Evolutionary conservation across 2,329 filamentous ascomycete species (phyloP).

Genomic region (Paraphaeosphaeria minitans): DNA sequence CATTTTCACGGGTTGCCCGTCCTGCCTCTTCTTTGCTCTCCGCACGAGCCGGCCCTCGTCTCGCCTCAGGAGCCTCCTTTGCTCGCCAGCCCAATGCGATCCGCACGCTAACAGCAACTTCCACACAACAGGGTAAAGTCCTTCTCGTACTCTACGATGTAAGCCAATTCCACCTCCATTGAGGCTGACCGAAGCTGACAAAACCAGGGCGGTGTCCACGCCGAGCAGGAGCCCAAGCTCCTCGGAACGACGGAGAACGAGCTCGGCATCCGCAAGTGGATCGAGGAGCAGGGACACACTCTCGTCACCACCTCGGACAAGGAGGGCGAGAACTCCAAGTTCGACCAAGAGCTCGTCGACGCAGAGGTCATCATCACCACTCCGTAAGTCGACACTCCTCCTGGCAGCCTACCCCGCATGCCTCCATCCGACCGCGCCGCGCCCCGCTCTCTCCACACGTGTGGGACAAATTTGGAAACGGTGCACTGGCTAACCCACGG

Average conservation of each 20-base stretch:
- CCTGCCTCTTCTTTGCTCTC: slow-evolving; percentile 60
- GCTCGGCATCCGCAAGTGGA: slow-evolving; percentile 95
- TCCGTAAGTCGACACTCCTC: slow-evolving; percentile 63
- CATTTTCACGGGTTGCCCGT: slow-evolving; percentile 62
- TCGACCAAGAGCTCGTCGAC: slow-evolving; percentile 94
- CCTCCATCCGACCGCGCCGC: slow-evolving; percentile 27
- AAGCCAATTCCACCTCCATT: slow-evolving; percentile 44
- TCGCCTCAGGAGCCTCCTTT: slow-evolving; percentile 50
- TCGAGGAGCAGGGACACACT: slow-evolving; percentile 95
- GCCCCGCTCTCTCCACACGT: slow-evolving; percentile 22
- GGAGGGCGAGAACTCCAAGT: slow-evolving; percentile 89
- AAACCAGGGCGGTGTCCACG: slow-evolving; percentile 74
- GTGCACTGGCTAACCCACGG: slow-evolving; percentile 20
- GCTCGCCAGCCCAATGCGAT: slow-evolving; percentile 56
- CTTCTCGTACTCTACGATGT: slow-evolving; percentile 93
- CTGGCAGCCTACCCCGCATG: slow-evolving; percentile 35
- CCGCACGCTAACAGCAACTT: slow-evolving; percentile 68
- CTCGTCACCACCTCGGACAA: slow-evolving; percentile 98
- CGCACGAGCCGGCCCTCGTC: slow-evolving; percentile 48
- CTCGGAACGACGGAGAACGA: slow-evolving; percentile 98
- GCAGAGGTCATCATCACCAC: slow-evolving; percentile 99
- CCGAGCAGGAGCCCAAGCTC: slow-evolving; percentile 83
- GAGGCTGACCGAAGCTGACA: slow-evolving; percentile 25
- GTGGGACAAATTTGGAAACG: slow-evolving; percentile 11
- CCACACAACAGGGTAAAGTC: slow-evolving; percentile 87